phyloP scores from a whole-genome alignment of 345 rosid species.

The Citrus maxima region DNA sequence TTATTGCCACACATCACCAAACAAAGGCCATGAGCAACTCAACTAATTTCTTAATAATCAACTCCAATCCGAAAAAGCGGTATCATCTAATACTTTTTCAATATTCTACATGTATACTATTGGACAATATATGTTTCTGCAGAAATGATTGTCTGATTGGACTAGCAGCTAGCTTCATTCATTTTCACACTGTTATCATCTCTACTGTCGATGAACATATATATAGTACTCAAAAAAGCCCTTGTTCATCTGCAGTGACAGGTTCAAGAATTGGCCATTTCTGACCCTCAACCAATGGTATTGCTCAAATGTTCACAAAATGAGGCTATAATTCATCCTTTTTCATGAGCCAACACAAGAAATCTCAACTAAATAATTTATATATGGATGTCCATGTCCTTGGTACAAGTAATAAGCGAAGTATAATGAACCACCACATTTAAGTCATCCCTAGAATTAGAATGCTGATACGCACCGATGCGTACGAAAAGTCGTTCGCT shows the following conservation, averaged over 20 bases:
- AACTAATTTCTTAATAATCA: conserved; percentile 5
- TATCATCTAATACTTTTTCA: neutral
- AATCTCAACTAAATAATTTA: neutral
- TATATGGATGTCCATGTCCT: neutral
- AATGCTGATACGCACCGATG: neutral
- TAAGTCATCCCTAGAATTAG: neutral
- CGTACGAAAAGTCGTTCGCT: neutral
- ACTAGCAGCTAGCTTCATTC: neutral
- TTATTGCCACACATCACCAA: conserved; percentile 15
- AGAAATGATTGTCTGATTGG: conserved; percentile 4
- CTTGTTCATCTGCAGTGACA: neutral
- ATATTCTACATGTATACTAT: neutral
- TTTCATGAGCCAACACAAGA: neutral
- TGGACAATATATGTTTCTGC: neutral
- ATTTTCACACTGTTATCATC: neutral
- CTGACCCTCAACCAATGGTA: neutral
- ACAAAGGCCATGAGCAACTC: neutral
- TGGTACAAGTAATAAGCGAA: neutral
- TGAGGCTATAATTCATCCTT: neutral
- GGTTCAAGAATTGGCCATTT: neutral
- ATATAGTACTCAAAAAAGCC: too few relatives aligned
- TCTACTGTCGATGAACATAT: too few relatives aligned
- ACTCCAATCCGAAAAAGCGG: neutral
- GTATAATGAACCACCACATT: neutral
- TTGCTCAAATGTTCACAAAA: neutral